Base-by-base conservation (phyloP, 73 alveolate species). In the Symbiodinium natans region DNA sequence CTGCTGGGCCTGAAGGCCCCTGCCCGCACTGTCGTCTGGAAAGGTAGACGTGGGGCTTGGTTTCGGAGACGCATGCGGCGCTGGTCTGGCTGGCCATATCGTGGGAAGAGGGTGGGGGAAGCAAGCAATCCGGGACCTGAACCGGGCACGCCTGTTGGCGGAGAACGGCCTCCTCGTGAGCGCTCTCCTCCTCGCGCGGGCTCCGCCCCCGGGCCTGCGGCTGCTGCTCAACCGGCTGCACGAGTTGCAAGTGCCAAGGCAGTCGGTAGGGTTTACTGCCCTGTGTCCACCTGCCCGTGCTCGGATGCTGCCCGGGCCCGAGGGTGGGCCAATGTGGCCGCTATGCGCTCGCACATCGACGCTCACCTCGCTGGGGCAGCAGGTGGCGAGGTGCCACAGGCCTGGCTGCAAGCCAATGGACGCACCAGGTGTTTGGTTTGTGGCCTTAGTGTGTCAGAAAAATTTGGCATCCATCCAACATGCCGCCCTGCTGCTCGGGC, bases 101-200 rank as follows among this genome's bases (percentile, higher is more conserved):
- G n/a, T n/a, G n/a, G n/a, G n/a, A n/a, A n/a, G n/a, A n/a, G n/a
- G n/a, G n/a, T n/a, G n/a, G n/a, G n/a, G n/a, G n/a, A n/a, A n/a
- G n/a, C n/a, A n/a, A n/a, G n/a, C n/a, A n/a, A n/a, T n/a, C n/a
- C n/a, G 87, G 87, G 15, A 54, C 87, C 87, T 77, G 87, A 46
- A 23, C 87, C 87, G 34, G 87, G 87, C 31, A 77, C 87, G 7
- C 87, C 87, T 33, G 56, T 77, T 46, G 92, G 92, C 21, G 92
- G 92, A 23, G 92, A 82, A 31, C 71, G 92, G 2, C 42, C 88
- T 77, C 38, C 87, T 36, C 87, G 56, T 31, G 56, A 34, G 87
- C 87, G 31, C 17, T 46, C 87, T 34, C 56, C 48, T 36, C 56
- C 74, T 10, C 8, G 71, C n/a, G 13, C 40, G 40, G 92, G 39